Evolutionary conservation across 352 stramenopile species (phyloP).

Genomic region (Pilasporangium apinafurcum): DNA sequence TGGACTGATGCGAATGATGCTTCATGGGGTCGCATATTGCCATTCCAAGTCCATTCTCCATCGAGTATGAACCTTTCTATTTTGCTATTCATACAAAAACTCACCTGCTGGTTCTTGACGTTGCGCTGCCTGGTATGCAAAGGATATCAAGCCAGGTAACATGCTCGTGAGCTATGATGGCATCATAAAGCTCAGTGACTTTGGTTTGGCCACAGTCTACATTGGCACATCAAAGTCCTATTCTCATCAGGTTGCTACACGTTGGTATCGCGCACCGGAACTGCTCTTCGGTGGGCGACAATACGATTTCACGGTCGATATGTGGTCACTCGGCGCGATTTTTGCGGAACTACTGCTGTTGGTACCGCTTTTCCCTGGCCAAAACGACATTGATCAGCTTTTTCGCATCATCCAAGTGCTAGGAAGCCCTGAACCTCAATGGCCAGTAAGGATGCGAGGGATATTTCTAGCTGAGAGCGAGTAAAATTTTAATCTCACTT

Average conservation of each 20-base stretch:
- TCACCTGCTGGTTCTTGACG: not conserved
- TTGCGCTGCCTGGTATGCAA: not conserved
- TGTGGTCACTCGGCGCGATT: constrained; percentile 67
- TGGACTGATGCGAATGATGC: constrained; percentile 57
- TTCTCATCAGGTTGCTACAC: constrained; percentile 72
- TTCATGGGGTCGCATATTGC: constrained; percentile 56
- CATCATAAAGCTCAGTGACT: constrained; percentile 73
- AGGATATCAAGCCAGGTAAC: constrained; percentile 78
- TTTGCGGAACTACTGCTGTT: constrained; percentile 57
- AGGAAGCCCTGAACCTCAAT: constrained; percentile 43
- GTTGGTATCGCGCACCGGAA: constrained; percentile 80
- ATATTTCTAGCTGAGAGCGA: not conserved
- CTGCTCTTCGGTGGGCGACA: constrained; percentile 62
- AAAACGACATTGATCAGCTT: constrained; percentile 82
- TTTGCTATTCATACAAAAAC: not conserved
- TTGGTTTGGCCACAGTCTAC: constrained; percentile 72
- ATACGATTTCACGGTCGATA: constrained; percentile 60
- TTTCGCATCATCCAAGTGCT: constrained; percentile 66
- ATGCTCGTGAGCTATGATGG: constrained; percentile 41
- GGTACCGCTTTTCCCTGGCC: constrained; percentile 64
- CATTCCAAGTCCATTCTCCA: constrained; percentile 62
- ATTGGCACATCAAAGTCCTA: constrained; percentile 26
- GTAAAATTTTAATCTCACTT: too few relatives aligned
- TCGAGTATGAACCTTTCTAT: constrained; percentile 21
- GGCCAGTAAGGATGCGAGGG: constrained; percentile 21